These are phyloP conservation scores for Lathyrus tuberosus DNA, from an alignment of 306 rosid genomes.

Conservation along the genomic window DNA sequence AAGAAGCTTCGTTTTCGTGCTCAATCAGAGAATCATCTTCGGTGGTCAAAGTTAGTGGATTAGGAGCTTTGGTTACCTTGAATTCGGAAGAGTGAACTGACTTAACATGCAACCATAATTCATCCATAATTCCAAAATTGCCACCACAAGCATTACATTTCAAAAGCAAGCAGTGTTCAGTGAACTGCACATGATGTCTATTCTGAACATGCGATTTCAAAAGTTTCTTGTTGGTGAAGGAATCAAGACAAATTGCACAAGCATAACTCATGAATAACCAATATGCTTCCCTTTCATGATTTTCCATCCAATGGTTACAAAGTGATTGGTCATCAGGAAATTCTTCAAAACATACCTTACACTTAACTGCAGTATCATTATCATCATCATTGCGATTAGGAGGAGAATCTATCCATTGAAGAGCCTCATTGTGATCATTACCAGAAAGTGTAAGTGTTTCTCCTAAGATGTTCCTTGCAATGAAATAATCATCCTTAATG, in stretches of 20 bases:
- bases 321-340: constrained; percentile 67
- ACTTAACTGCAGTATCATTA: constrained; percentile 49
- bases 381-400: constrained; percentile 46
- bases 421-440: constrained; percentile 48
- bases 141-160: constrained; percentile 86
- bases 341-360: constrained; percentile 70
- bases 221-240: constrained; percentile 72
- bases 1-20: constrained; percentile 51
- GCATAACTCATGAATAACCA: constrained; percentile 85
- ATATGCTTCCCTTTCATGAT: constrained; percentile 84
- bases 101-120: constrained; percentile 78
- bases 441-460: constrained; percentile 47
- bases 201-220: constrained; percentile 78
- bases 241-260: constrained; percentile 84
- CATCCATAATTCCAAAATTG: constrained; percentile 72
- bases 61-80: constrained; percentile 53
- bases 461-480: constrained; percentile 39
- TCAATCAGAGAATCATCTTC: constrained; percentile 55
- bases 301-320: constrained; percentile 82
- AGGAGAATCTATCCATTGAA: constrained; percentile 64
- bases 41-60: constrained; percentile 44
- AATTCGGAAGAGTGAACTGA: constrained; percentile 64
- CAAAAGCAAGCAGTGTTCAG: constrained; percentile 83
- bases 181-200: constrained; percentile 74
- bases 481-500: constrained; percentile 41